Conservation (phyloP, 306 rosid genomes). For the Sesbania bispinosa region DNA sequence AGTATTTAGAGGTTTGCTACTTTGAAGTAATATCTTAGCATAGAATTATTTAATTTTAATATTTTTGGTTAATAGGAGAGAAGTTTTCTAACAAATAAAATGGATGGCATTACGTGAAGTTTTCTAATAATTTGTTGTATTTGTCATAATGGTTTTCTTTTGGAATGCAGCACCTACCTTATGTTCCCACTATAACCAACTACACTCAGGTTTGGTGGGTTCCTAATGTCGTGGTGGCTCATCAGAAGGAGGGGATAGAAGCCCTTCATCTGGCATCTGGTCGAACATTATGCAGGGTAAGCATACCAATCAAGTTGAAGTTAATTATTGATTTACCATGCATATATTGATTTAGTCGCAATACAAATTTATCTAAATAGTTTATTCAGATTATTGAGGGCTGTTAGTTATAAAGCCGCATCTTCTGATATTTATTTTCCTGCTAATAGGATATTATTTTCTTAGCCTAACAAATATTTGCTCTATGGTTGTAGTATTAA, state of each 20-base stretch:
- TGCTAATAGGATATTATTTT: background rate
- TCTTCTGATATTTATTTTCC: background rate
- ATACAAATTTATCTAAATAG: background rate
- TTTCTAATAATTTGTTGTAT: too few relatives aligned
- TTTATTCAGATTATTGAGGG: background rate
- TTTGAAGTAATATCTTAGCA: background rate
- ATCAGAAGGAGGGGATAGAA: constrained; percentile 94
- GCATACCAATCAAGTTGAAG: background rate
- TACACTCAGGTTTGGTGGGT: constrained; percentile 99
- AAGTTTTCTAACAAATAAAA: constrained; percentile 10
- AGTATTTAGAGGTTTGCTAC: background rate
- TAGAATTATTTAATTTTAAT: background rate
- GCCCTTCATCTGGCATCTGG: constrained; percentile 95
- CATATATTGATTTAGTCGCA: constrained; percentile 24
- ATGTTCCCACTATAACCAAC: constrained; percentile 94
- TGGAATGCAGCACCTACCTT: constrained; percentile 69
- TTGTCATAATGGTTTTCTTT: constrained; percentile 14
- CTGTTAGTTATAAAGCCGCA: constrained; percentile 1
- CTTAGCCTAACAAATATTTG: background rate
- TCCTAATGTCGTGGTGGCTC: constrained; percentile 96
- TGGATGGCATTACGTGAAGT: background rate
- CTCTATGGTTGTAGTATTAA: background rate
- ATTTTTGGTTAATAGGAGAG: background rate
- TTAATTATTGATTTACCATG: constrained; percentile 12
- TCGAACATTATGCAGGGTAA: constrained; percentile 88